phyloP scores from a whole-genome alignment of 257 asterid species.

The Salvia hispanica region DNA sequence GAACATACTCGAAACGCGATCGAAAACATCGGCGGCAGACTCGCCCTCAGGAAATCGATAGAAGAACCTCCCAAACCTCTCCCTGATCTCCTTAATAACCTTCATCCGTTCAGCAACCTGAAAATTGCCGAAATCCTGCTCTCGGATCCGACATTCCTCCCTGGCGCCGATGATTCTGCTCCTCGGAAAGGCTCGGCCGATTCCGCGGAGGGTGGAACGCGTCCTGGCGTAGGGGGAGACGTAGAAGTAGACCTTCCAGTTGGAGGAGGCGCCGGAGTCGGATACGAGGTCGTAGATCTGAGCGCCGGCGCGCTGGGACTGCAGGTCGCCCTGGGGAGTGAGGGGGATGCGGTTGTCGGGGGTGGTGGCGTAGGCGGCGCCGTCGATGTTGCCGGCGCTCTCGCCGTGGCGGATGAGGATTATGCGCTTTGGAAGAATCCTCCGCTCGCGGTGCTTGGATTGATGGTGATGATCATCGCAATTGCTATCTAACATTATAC shows the following conservation, averaged over 20 bases:
- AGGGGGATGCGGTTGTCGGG: slow-evolving; percentile 83
- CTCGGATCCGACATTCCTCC: slow-evolving; percentile 90
- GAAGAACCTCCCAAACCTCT: slow-evolving; percentile 82
- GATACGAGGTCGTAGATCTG: slow-evolving; percentile 58
- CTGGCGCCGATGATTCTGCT: slow-evolving; percentile 68
- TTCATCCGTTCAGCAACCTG: slow-evolving; percentile 87
- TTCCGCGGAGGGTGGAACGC: slow-evolving; percentile 79
- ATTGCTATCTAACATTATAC: slow-evolving; percentile 27
- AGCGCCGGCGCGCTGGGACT: slow-evolving; percentile 64
- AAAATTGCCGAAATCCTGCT: slow-evolving; percentile 97
- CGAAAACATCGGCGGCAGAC: slow-evolving; percentile 91
- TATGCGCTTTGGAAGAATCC: slow-evolving; percentile 75
- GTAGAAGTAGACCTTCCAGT: slow-evolving; percentile 79
- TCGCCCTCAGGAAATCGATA: slow-evolving; percentile 95
- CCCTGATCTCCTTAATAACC: slow-evolving; percentile 77
- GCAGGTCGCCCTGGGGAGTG: slow-evolving; percentile 59
- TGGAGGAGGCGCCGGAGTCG: slow-evolving; percentile 44
- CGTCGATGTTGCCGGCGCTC: slow-evolving; percentile 82
- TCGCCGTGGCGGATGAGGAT: slow-evolving; percentile 92
- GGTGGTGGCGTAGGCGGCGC: slow-evolving; percentile 58
- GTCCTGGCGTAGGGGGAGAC: slow-evolving; percentile 86
- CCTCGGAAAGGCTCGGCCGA: slow-evolving; percentile 70
- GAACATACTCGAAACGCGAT: slow-evolving; percentile 80
- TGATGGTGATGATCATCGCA: slow-evolving; percentile 2
- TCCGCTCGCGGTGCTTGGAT: slow-evolving; percentile 34